Conservation (phyloP, 768 basidiomycete species). For the Tricholoma terreum region DNA sequence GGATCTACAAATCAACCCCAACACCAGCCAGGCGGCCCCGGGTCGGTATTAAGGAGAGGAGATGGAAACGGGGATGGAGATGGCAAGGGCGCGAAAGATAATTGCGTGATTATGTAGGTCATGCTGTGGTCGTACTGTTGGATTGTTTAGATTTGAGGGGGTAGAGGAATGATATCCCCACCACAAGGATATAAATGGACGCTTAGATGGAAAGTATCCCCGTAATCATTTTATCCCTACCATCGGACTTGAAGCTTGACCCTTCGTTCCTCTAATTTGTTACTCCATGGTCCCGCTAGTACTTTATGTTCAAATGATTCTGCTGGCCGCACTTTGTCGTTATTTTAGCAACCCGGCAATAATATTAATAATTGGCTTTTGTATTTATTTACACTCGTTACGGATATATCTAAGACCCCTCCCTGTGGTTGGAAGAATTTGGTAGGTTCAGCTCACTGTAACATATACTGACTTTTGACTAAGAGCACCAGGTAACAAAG, state of each 20-base stretch:
- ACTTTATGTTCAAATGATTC: neutral
- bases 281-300: neutral
- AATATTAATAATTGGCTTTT: no score
- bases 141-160: neutral
- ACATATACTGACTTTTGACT: no score
- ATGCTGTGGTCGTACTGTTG: neutral
- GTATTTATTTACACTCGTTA: no score
- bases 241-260: neutral
- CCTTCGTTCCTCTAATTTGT: no score
- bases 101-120: constrained; percentile 81
- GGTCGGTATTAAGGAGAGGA: constrained; percentile 59
- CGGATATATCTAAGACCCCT: no score
- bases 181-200: neutral
- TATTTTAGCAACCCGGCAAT: no score
- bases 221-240: neutral
- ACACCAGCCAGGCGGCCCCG: constrained; percentile 57
- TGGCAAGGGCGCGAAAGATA: constrained; percentile 59
- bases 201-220: neutral
- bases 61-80: constrained; percentile 36
- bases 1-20: constrained; percentile 53
- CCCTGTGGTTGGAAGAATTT: no score
- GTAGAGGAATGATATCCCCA: neutral
- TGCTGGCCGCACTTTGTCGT: no score
- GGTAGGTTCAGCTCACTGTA: no score
- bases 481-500: no score